Percentiles rank a stretch among this genome's conserved stretches.
These are phyloP conservation scores for Cyclaneusma minus DNA, from an alignment of 2,329 filamentous ascomycete genomes.

Conservation along the genomic window DNA sequence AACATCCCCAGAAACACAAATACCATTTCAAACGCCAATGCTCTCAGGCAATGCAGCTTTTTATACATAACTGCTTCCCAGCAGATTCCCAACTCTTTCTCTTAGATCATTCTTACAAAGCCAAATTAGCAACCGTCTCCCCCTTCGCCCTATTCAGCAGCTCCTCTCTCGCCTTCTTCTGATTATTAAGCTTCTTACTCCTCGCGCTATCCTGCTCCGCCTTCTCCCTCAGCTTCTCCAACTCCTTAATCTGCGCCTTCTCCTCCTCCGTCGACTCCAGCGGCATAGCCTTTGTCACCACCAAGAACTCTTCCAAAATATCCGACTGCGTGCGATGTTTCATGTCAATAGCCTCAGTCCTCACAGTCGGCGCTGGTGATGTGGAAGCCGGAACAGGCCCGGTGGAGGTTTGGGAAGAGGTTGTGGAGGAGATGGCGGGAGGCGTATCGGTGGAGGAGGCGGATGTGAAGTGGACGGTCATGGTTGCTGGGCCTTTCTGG, in stretches of 20 bases:
- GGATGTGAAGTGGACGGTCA: conserved; percentile 48
- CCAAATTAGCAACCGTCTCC: too few relatives aligned
- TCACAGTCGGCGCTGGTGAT: conserved; percentile 29
- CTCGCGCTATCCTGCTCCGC: conserved; percentile 38
- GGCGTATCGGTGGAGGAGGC: conserved; percentile 5
- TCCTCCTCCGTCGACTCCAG: conserved; percentile 46
- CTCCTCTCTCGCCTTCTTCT: conserved; percentile 45
- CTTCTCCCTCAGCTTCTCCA: conserved; percentile 36
- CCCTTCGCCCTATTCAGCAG: conserved; percentile 37
- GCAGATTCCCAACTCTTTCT: too few relatives aligned
- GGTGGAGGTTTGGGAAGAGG: conserved; percentile 31
- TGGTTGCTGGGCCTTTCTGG: conserved; percentile 37
- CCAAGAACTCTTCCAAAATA: conserved; percentile 48
- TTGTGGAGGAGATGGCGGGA: conserved; percentile 15
- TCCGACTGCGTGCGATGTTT: conserved; percentile 41
- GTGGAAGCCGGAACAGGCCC: conserved; percentile 13
- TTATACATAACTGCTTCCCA: too few relatives aligned
- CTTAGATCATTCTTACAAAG: background rate
- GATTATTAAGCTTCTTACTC: conserved; percentile 34
- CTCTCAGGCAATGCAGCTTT: too few relatives aligned
- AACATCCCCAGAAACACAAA: too few relatives aligned
- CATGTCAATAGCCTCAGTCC: conserved; percentile 43
- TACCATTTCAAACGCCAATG: too few relatives aligned
- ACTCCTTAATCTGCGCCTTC: conserved; percentile 35
- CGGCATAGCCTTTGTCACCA: conserved; percentile 41